Conservation (phyloP, 2,329 filamentous ascomycete species). For the Cercospora zeina region DNA sequence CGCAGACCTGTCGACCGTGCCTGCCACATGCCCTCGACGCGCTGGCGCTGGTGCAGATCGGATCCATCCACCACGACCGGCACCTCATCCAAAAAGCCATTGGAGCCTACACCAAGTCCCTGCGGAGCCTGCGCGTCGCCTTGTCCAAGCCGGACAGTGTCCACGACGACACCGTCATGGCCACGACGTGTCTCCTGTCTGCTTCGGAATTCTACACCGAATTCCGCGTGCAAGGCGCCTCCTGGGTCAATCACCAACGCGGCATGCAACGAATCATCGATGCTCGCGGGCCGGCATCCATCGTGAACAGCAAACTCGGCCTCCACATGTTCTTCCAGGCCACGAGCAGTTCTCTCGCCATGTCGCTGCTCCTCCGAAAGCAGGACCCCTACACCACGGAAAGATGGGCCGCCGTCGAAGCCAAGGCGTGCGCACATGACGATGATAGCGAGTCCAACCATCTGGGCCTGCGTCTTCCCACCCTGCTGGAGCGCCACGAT, state of each 20-base stretch:
- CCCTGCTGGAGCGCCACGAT: conserved; percentile 31
- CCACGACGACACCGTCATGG: conserved; percentile 32
- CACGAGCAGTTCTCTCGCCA: conserved; percentile 28
- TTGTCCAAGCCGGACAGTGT: conserved; percentile 24
- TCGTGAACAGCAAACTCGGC: conserved; percentile 29
- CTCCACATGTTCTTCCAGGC: conserved; percentile 33
- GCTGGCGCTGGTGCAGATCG: conserved; percentile 33
- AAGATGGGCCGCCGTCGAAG: conserved; percentile 27
- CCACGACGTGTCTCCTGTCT: conserved; percentile 31
- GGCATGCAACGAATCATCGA: conserved; percentile 32
- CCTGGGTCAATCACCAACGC: conserved; percentile 33
- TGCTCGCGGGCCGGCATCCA: conserved; percentile 30
- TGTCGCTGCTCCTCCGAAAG: conserved; percentile 33
- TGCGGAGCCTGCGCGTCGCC: conserved; percentile 24
- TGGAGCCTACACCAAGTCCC: conserved; percentile 29
- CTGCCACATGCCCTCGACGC: conserved; percentile 34
- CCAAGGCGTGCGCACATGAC: conserved; percentile 2
- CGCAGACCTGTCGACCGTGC: conserved; percentile 19
- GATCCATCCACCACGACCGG: conserved; percentile 30
- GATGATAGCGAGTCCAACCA: conserved; percentile 20
- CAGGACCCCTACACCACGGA: conserved; percentile 28
- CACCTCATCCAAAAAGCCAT: conserved; percentile 29
- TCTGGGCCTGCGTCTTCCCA: conserved; percentile 26
- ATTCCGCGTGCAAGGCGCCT: conserved; percentile 29
- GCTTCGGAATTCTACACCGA: conserved; percentile 35